Percentiles rank a stretch among this genome's conserved stretches.
Evolutionary conservation across 2,329 filamentous ascomycete genomes (phyloP).

Genomic region (Diaporthe amygdali): DNA sequence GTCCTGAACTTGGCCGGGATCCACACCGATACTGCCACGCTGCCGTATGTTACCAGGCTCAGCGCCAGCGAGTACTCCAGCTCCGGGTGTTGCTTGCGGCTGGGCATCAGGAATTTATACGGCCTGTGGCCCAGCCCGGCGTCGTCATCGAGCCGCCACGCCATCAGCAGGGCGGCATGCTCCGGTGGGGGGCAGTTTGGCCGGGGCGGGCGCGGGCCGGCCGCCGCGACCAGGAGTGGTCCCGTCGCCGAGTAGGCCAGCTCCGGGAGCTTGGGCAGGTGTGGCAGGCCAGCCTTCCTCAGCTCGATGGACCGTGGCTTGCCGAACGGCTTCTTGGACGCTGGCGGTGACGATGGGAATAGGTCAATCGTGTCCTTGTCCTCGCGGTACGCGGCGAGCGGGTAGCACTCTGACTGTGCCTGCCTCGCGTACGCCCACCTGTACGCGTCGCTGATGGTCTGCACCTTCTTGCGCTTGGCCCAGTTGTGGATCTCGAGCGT

Average conservation of each 20-base stretch:
- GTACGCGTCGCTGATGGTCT: constrained; percentile 42
- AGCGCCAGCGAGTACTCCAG: constrained; percentile 45
- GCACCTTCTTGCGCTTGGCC: constrained; percentile 44
- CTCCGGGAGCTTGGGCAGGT: constrained; percentile 45
- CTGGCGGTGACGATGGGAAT: constrained; percentile 33
- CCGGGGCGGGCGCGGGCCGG: constrained; percentile 44
- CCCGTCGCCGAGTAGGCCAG: constrained; percentile 45
- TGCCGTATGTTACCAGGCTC: constrained; percentile 43
- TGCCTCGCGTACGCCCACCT: constrained; percentile 43
- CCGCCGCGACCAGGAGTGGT: constrained; percentile 43
- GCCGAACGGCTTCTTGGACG: constrained; percentile 42
- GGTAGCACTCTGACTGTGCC: constrained; percentile 39
- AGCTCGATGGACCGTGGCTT: constrained; percentile 42
- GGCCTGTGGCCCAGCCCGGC: constrained; percentile 33
- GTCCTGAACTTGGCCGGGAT: constrained; percentile 43
- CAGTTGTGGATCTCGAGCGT: constrained; percentile 47
- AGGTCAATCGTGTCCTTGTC: constrained; percentile 39
- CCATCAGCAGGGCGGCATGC: constrained; percentile 42
- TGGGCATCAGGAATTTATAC: constrained; percentile 41
- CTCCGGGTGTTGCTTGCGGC: constrained; percentile 40
- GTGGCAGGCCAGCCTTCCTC: constrained; percentile 39
- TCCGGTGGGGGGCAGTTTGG: constrained; percentile 43
- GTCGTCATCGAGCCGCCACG: constrained; percentile 42
- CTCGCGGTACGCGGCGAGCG: constrained; percentile 42
- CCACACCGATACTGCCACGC: constrained; percentile 46